phyloP scores from a whole-genome alignment of 2,329 filamentous ascomycete genomes.

The Zelopaecilomyces penicillatus region DNA sequence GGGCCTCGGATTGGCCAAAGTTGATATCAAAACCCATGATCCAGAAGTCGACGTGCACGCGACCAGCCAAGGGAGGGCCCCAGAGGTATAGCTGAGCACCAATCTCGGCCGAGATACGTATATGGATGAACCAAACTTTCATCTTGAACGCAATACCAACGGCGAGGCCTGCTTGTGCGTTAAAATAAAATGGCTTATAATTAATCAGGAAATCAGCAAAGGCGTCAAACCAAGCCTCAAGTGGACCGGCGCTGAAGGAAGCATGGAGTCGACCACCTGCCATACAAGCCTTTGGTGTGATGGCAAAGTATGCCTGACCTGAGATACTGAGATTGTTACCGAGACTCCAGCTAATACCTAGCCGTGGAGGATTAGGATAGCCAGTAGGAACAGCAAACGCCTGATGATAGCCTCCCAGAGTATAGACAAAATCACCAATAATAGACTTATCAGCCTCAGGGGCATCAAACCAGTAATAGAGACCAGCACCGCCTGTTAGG shows the following conservation, averaged over 20 bases:
- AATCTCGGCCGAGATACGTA: constrained; percentile 14
- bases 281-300: constrained; percentile 37
- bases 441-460: constrained; percentile 10
- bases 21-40: constrained; percentile 18
- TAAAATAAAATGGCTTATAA: constrained; percentile 30
- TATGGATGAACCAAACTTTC: constrained; percentile 19
- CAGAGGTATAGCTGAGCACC: constrained; percentile 10
- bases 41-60: constrained; percentile 18
- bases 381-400: constrained; percentile 23
- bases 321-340: constrained; percentile 22
- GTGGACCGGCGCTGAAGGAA: constrained; percentile 17
- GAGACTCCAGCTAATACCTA: constrained; percentile 30
- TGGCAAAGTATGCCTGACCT: constrained; percentile 36
- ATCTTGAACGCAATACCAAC: constrained; percentile 20
- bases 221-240: constrained; percentile 32
- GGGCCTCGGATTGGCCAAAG: constrained; percentile 9
- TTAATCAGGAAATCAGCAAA: constrained; percentile 33
- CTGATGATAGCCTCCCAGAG: constrained; percentile 36
- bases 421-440: constrained; percentile 35
- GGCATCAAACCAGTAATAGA: constrained; percentile 30
- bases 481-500: constrained; percentile 33
- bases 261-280: constrained; percentile 28
- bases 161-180: constrained; percentile 15
- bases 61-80: constrained; percentile 15
- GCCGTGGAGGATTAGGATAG: constrained; percentile 30